Evolutionary conservation across 2,329 filamentous ascomycete genomes (phyloP), one percentile per base, ranked within the genome.

Genomic region (Cercospora sesami): DNA sequence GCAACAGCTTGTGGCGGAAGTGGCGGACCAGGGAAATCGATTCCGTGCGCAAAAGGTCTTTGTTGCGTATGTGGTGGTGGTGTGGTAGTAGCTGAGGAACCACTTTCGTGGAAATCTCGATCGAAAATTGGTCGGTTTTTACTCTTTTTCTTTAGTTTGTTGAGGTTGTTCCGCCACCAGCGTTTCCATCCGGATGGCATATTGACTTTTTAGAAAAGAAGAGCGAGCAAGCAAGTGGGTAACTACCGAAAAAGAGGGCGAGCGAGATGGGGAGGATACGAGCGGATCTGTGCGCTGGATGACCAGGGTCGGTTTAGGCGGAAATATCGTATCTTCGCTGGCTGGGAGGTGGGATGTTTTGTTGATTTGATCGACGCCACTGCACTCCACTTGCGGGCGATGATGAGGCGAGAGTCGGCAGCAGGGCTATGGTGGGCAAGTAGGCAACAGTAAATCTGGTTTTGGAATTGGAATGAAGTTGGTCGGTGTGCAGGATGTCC

Each of bases 121-220:
- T 64, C 62, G 18, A 48, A 68, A 31, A 68, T 28, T 4, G 66
- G 66, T 33, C 57, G 57, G 26, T 42, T 62, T 21, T 68, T 62
- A 36, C 30, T 58, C 33, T 68, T 65, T 58, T 68, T 68, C 42
- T 59, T 51, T 12, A 67, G 31, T 53, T 65, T 68, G 65, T 63
- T 68, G 55, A 68, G 53, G 48, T 65, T 68, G 57, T 68, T 68
- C 55, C 66, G 51, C 66, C 66, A 68, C 64, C 61, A 60, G 39
- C 66, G 59, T 65, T 62, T 55, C 57, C 45, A 58, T 23, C 21
- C 61, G 30, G 60, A 59, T 59, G 65, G 53, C 60, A 63, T 57
- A 6, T 16, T 53, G 39, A 59, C 18, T 39, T 31, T 39, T 39
- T 39, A 53, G 21, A n/a, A 42, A 6, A 62, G 21, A 6, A 21